Evolutionary conservation across 176 grass and related monocot genomes (phyloP).

Genomic region (Rhipidocladum racemiflorum): DNA sequence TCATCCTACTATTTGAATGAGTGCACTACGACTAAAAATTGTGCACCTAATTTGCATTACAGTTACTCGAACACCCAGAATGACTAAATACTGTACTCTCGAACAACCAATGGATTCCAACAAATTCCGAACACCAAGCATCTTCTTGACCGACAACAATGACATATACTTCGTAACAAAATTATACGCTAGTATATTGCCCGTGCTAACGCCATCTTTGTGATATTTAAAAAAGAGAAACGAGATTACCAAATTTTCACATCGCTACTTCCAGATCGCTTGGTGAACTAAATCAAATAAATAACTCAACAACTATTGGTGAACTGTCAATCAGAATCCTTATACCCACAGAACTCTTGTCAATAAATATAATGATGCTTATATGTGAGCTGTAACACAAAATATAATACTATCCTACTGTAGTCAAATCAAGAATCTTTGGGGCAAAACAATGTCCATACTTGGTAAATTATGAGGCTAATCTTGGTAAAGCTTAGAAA

Average conservation of each 20-base stretch:
- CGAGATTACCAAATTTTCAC: no score
- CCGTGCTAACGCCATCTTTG: no score
- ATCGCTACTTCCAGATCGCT: no score
- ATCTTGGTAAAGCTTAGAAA: slow-evolving; percentile 17
- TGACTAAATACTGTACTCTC: background rate
- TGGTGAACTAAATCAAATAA: no score
- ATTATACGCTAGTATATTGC: no score
- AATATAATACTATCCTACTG: background rate
- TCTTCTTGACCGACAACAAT: no score
- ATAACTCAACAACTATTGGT: no score
- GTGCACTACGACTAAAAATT: background rate
- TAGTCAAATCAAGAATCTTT: background rate
- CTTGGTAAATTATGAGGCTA: slow-evolving; percentile 11
- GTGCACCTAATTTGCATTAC: background rate
- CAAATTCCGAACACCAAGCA: no score
- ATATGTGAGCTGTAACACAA: background rate
- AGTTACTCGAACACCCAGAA: background rate
- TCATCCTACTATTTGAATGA: background rate
- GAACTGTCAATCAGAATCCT: no score
- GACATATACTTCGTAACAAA: no score
- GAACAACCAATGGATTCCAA: background rate
- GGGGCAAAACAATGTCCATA: background rate
- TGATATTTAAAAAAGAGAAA: no score
- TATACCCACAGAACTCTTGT: background rate
- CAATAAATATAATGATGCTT: background rate